These are phyloP conservation scores for Martiniozyma abietophila DNA, from an alignment of 805 yeast species.

Conservation along the genomic window DNA sequence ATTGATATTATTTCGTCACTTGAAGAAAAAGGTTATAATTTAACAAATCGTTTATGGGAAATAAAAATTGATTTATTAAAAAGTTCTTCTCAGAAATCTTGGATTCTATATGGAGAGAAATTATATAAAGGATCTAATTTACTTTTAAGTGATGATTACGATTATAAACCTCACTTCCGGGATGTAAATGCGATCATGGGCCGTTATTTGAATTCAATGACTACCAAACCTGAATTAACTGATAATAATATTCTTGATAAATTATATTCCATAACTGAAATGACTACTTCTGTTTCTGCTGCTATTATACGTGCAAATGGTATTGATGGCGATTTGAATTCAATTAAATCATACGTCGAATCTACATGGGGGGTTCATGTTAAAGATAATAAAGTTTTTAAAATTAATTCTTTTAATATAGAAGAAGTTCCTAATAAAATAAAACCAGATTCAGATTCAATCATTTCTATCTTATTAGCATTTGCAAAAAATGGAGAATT, in stretches of 20 bases:
- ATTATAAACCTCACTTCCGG: conserved; percentile 1
- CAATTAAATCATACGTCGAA: conserved; percentile 19
- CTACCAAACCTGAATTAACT: background rate
- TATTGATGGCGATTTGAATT: conserved; percentile 17
- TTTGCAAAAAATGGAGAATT: conserved; percentile 24
- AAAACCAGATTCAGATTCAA: conserved; percentile 19
- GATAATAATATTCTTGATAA: background rate
- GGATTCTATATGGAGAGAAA: conserved; percentile 17
- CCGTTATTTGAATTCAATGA: conserved; percentile 1
- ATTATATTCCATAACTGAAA: background rate
- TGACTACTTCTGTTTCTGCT: conserved; percentile 1
- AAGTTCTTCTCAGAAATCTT: conserved; percentile 17
- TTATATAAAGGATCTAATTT: conserved; percentile 5
- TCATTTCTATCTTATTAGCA: conserved; percentile 23
- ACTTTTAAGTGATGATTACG: background rate
- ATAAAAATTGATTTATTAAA: conserved; percentile 19
- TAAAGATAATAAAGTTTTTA: conserved; percentile 4
- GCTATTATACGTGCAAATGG: conserved; percentile 24
- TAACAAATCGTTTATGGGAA: conserved; percentile 21
- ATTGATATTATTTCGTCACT: conserved; percentile 14
- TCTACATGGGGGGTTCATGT: conserved; percentile 22
- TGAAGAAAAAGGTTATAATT: conserved; percentile 12
- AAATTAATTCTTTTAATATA: conserved; percentile 12
- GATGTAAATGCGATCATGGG: background rate
- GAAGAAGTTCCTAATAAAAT: background rate